Base-by-base conservation (phyloP, 768 basidiomycete species). In the Pisolithus orientalis region DNA sequence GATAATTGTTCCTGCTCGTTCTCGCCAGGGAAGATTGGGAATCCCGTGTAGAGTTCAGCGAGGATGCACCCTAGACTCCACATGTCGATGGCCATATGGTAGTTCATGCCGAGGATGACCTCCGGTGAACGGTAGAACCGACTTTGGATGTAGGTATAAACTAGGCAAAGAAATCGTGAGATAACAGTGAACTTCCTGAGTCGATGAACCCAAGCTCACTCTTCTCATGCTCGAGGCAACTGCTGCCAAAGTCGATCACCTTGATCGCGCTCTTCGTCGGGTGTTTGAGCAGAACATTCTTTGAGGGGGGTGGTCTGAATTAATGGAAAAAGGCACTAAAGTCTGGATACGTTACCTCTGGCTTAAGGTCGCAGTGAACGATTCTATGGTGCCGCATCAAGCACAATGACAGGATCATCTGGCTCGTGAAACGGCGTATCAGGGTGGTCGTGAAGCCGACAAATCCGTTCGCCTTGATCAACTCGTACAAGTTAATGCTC, bases 61-160 rank as follows among this genome's bases (percentile, higher is more conserved):
- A 99, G 75, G 56, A 99, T 99, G 63, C 96, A 99, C 37, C 96
- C 96, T 59, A 99, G 70, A 75, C 93, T 95, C 96, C 96, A 99
- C 94, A 99, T 99, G 66, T 98, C 93, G 57, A 94, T 95, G 32
- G 90, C 94, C 93, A 96, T 98, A 65, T 95, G 92, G 68, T 99
- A 99, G 67, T 94, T 96, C 88, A 95, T 91, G 49, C 96, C 96
- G 38, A 99, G 81, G 51, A 99, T 99, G 60, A 99, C 95, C 71
- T 99, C 96, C 3, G 96, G 96, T 17, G 94, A 96, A n/a, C 96
- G 92, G 72, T 99, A 99, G 75, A 99, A 99, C 39, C 96, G 90
- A 72, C 93, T 95, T 70, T 98, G 96, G 58, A 99, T 98, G 65
- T 99, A 99, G 1, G 96, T 99, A 69, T 98, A 99, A 57, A 99